phyloP scores from a whole-genome alignment of 257 asterid genomes.

The Rubia yunnanensis region DNA sequence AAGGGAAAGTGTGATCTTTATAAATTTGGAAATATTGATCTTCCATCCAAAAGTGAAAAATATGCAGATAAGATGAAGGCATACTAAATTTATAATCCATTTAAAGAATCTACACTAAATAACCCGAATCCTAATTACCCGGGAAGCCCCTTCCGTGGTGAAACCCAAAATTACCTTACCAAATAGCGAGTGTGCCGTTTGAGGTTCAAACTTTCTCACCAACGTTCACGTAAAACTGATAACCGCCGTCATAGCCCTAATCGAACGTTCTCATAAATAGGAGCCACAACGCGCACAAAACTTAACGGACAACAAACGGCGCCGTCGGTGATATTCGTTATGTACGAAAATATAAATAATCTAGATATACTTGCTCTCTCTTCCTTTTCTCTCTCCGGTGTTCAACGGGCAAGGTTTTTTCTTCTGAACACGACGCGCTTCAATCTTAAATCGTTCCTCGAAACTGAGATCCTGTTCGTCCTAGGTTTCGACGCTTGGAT shows the following conservation, averaged over 20 bases:
- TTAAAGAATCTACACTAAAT: not conserved
- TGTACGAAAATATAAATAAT: constrained; percentile 43
- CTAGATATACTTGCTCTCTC: constrained; percentile 23
- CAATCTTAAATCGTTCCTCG: constrained; percentile 27
- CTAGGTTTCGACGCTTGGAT: constrained; percentile 20
- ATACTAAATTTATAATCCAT: no score
- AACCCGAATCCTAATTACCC: constrained; percentile 19
- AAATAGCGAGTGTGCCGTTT: constrained; percentile 61
- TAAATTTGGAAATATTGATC: no score
- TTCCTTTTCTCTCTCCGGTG: constrained; percentile 29
- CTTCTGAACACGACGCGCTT: constrained; percentile 29
- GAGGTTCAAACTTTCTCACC: constrained; percentile 75
- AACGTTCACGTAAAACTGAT: constrained; percentile 54
- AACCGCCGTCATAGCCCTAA: constrained; percentile 27
- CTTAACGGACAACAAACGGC: constrained; percentile 52
- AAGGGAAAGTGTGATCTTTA: no score
- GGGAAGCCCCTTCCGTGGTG: constrained; percentile 19
- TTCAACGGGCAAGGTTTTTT: constrained; percentile 83
- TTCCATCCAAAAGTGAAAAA: no score
- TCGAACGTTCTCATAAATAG: not conserved
- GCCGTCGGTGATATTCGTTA: constrained; percentile 82
- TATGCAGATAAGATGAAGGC: no score
- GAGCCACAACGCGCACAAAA: not conserved
- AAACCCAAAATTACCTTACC: constrained; percentile 12
- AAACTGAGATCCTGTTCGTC: constrained; percentile 19